Conservation (phyloP, 1,139 yeast genomes). For the Suhomyces maxii region DNA sequence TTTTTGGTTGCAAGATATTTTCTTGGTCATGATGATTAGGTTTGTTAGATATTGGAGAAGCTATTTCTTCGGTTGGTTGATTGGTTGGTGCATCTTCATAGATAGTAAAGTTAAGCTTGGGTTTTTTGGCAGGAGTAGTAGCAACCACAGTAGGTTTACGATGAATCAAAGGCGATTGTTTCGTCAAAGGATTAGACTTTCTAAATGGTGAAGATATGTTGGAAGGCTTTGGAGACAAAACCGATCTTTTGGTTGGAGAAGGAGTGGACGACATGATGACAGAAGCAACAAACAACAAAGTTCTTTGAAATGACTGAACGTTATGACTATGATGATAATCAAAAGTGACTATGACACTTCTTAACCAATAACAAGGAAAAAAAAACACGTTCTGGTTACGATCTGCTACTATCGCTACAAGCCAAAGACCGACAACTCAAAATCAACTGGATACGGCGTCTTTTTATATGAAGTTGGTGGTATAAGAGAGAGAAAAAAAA, state of each 20-base stretch:
- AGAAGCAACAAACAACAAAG: not conserved
- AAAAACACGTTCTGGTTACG: not conserved
- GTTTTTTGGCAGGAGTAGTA: slow-evolving; percentile 16
- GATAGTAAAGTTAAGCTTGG: slow-evolving; percentile 34
- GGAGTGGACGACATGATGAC: slow-evolving; percentile 23
- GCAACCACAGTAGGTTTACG: slow-evolving; percentile 5
- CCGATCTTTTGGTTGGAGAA: slow-evolving; percentile 31
- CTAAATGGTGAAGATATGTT: slow-evolving; percentile 20
- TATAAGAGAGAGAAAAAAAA: not conserved
- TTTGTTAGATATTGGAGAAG: slow-evolving; percentile 21
- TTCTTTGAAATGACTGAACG: no score
- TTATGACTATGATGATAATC: no score
- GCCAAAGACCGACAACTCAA: not conserved
- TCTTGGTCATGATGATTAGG: slow-evolving; percentile 43
- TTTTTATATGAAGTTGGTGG: no score
- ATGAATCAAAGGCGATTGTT: slow-evolving; percentile 9
- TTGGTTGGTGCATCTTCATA: slow-evolving; percentile 32
- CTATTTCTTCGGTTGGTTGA: slow-evolving; percentile 1
- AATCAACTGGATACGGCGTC: not conserved
- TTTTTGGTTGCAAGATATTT: slow-evolving; percentile 45
- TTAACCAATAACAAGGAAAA: no score
- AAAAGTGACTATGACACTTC: no score
- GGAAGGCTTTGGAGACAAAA: slow-evolving; percentile 34
- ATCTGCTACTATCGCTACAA: not conserved
- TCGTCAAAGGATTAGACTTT: slow-evolving; percentile 14